Percentiles rank a stretch among this genome's conserved stretches.
Conservation (phyloP, 345 rosid species). For the Eucalyptus albens region DNA sequence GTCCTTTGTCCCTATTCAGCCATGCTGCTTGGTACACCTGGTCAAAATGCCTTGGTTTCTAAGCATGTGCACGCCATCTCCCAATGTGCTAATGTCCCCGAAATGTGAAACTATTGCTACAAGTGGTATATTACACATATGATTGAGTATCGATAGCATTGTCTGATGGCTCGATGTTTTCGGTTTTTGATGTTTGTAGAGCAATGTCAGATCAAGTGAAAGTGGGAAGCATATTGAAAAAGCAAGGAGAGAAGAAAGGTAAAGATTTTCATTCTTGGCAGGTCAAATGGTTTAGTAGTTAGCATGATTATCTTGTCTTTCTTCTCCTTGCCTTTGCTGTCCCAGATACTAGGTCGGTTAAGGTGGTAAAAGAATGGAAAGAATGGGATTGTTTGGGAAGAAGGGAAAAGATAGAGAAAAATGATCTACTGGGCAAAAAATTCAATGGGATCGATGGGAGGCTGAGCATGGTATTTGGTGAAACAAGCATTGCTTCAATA, state of each 20-base stretch:
- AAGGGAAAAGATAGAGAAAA: not conserved
- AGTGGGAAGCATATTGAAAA: not conserved
- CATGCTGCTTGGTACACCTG: not conserved
- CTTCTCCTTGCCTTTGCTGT: not conserved
- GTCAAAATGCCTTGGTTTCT: not conserved
- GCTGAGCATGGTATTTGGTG: not conserved
- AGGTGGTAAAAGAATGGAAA: not conserved
- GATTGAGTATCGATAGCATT: not conserved
- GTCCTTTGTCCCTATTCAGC: not conserved
- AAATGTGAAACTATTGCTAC: not conserved
- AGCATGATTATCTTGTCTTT: not conserved
- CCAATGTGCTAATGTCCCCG: not conserved
- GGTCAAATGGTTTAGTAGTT: not conserved
- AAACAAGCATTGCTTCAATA: not conserved
- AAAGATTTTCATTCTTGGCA: not conserved
- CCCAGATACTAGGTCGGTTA: not conserved
- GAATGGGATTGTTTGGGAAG: not conserved
- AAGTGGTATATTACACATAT: not conserved
- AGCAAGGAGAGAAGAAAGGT: slow-evolving; percentile 6
- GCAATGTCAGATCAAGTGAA: not conserved
- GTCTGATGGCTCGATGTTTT: not conserved
- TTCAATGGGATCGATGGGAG: not conserved
- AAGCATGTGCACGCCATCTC: not conserved
- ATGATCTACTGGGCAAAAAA: not conserved
- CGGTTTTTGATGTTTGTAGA: not conserved